A percentile compares a stretch with the other conserved stretches of the same genome.
Conservation (phyloP, 2,329 filamentous ascomycete genomes). For the Neonectria neomacrospora region DNA sequence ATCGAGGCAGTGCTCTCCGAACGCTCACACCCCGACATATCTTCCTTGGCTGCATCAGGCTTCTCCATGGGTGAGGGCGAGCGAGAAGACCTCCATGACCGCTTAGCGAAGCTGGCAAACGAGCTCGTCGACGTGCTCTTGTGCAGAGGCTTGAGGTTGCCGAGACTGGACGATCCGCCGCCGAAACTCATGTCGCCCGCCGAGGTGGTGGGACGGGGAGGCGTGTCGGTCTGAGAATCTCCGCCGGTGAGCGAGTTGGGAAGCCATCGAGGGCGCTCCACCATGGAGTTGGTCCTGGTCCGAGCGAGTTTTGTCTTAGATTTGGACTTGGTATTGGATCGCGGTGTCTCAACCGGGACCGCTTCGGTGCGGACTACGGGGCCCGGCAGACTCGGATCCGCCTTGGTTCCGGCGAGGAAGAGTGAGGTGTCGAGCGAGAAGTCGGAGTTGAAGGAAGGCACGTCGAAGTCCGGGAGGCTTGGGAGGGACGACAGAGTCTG, state of each 20-base stretch:
- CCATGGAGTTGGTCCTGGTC: constrained; percentile 58
- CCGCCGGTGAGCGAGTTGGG: constrained; percentile 56
- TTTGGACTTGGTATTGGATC: constrained; percentile 29
- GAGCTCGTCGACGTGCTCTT: constrained; percentile 56
- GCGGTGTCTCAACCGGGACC: constrained; percentile 31
- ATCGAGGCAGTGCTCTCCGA: constrained; percentile 39
- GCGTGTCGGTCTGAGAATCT: constrained; percentile 38
- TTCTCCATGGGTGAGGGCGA: constrained; percentile 59
- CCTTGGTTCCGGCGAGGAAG: constrained; percentile 48
- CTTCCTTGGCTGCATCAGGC: constrained; percentile 40
- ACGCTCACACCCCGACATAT: constrained; percentile 38
- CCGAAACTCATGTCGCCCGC: constrained; percentile 37
- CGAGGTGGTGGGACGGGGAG: constrained; percentile 43
- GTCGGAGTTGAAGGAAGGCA: constrained; percentile 64
- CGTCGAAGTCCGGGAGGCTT: constrained; percentile 57
- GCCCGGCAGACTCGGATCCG: constrained; percentile 26
- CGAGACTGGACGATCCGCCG: constrained; percentile 29
- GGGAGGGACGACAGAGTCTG: constrained; percentile 33
- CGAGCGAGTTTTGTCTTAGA: constrained; percentile 34
- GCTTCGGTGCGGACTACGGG: constrained; percentile 40
- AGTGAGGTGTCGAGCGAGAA: constrained; percentile 61
- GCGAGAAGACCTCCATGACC: constrained; percentile 63
- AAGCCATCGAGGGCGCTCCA: constrained; percentile 65
- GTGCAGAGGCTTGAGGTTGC: constrained; percentile 47
- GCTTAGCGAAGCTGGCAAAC: constrained; percentile 62